These are phyloP conservation scores for Asparagopsis taxiformis DNA, from an alignment of 31 red algal species.

Conservation along the genomic window DNA sequence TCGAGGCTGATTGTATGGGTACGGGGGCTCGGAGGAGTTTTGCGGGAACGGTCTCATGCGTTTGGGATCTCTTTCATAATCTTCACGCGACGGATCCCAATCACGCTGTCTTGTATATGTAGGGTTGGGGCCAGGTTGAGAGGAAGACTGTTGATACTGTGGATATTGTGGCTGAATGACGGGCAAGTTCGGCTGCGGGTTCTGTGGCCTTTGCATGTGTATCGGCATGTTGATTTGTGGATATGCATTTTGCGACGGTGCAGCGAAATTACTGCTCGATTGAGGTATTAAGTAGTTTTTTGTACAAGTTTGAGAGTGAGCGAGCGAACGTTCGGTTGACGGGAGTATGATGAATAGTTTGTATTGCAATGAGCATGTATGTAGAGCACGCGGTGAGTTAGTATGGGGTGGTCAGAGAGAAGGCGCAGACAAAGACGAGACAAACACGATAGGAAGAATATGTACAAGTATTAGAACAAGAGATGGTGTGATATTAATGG, in stretches of 20 bases:
- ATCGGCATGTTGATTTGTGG: conserved; percentile 23
- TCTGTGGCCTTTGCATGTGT: conserved; percentile 26
- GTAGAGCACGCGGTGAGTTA: too few species aligned
- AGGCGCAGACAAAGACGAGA: neutral
- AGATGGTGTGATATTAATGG: neutral
- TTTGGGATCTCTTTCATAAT: neutral
- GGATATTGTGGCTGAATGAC: conserved; percentile 28
- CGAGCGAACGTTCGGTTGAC: too few species aligned
- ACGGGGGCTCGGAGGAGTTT: neutral
- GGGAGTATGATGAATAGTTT: too few species aligned
- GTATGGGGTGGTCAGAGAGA: neutral
- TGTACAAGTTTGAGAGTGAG: too few species aligned
- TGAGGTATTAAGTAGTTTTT: too few species aligned
- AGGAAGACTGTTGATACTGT: neutral
- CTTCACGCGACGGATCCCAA: neutral
- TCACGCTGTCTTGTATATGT: neutral
- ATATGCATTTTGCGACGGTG: conserved; percentile 14
- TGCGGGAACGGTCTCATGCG: neutral
- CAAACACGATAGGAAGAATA: neutral
- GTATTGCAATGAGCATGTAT: too few species aligned
- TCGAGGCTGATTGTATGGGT: neutral
- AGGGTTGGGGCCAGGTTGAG: neutral
- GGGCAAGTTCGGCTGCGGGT: conserved; percentile 21
- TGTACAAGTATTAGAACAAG: neutral
- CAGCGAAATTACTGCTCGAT: conserved; percentile 11